These are phyloP conservation scores for Tricholoma sp. DNA, from an alignment of 768 basidiomycete genomes.

Conservation along the genomic window DNA sequence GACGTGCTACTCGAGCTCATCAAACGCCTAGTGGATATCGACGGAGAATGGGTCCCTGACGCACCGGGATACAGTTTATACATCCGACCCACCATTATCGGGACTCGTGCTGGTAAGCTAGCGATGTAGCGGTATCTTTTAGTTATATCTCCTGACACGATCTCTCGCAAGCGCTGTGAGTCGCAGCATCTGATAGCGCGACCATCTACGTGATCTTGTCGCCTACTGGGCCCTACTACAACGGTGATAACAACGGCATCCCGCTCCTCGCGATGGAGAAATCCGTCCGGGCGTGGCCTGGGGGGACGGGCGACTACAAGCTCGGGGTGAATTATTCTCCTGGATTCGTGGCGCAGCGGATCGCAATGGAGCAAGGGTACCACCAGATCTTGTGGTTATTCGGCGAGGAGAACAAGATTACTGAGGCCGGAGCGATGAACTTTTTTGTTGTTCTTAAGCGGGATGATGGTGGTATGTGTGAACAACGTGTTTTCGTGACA, in stretches of 20 bases:
- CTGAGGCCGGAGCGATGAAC: conserved; percentile 78
- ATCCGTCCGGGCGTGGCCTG: conserved; percentile 44
- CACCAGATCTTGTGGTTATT: conserved; percentile 77
- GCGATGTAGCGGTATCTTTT: no score
- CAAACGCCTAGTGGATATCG: conserved; percentile 64
- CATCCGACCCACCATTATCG: conserved; percentile 76
- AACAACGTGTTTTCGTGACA: background rate
- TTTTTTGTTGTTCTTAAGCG: conserved; percentile 63
- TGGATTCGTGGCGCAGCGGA: conserved; percentile 54
- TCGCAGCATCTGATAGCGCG: conserved; percentile 68
- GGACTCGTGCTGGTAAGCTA: conserved; percentile 38
- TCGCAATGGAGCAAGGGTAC: conserved; percentile 64
- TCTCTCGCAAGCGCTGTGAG: conserved; percentile 40
- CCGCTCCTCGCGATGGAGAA: conserved; percentile 35
- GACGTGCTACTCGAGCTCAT: conserved; percentile 67
- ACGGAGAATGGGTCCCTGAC: conserved; percentile 80
- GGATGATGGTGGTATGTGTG: conserved; percentile 49
- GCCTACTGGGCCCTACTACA: conserved; percentile 76
- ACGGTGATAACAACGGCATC: conserved; percentile 53
- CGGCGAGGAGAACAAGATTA: conserved; percentile 46
- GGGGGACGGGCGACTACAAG: conserved; percentile 78
- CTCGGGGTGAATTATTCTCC: conserved; percentile 65
- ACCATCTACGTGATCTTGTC: conserved; percentile 70
- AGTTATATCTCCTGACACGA: conserved; percentile 31
- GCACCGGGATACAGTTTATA: conserved; percentile 76